phyloP scores from a whole-genome alignment of 768 basidiomycete species.

The Basidioascus undulatus region DNA sequence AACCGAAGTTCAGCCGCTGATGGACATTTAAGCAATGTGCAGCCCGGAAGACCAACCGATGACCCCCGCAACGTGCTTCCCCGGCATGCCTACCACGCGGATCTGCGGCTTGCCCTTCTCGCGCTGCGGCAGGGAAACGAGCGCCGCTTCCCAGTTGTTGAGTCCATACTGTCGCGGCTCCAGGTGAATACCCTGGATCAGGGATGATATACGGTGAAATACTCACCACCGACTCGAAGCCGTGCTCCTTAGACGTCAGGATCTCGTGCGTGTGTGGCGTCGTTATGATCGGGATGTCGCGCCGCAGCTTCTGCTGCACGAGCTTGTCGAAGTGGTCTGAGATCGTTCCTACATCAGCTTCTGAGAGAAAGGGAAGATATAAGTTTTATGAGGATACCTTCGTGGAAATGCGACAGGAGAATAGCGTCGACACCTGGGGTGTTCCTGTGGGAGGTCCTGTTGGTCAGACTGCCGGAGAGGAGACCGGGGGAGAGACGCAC shows the following conservation, averaged over 20 bases:
- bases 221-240: too few relatives aligned
- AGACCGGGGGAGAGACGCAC: too few relatives aligned
- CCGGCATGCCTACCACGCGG: slow-evolving; percentile 15
- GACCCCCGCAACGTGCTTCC: slow-evolving; percentile 17
- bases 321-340: slow-evolving; percentile 19
- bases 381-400: neutral
- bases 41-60: too few relatives aligned
- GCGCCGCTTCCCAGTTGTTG: slow-evolving; percentile 11
- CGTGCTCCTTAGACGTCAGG: slow-evolving; percentile 4
- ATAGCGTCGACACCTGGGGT: slow-evolving; percentile 18
- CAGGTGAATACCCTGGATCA: neutral
- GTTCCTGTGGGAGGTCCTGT: slow-evolving; percentile 16
- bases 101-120: slow-evolving; percentile 3
- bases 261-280: slow-evolving; percentile 15
- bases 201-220: too few relatives aligned
- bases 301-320: slow-evolving; percentile 17
- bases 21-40: too few relatives aligned
- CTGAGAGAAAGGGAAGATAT: neutral
- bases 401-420: slow-evolving; percentile 16
- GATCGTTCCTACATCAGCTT: neutral
- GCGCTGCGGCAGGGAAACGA: slow-evolving; percentile 5
- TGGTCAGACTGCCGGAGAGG: too few relatives aligned
- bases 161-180: too few relatives aligned
- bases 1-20: too few relatives aligned
- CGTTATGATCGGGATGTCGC: slow-evolving; percentile 18